Base-by-base conservation (phyloP, 2,329 filamentous ascomycete species). In the Botryotinia convoluta region DNA sequence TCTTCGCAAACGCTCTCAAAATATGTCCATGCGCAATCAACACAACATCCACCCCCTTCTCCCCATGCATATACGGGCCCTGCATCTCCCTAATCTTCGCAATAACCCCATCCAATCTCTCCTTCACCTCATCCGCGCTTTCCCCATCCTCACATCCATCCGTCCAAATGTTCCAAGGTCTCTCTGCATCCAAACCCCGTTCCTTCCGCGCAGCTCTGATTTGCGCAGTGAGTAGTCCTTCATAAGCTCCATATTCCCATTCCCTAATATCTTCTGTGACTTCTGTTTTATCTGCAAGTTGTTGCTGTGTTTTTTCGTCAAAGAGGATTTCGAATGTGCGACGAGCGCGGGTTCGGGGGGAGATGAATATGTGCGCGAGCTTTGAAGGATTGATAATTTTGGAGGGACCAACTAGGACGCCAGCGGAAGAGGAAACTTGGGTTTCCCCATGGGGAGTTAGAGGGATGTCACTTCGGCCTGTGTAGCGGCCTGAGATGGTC, bases 61-160 rank as follows among this genome's bases (percentile, higher is more conserved):
- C 81, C 22, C 83, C 84, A 69, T 77, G 76, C 83, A 85, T 85
- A 73, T 79, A 81, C 51, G 83, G 83, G 60, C 82, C 82, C 26
- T 86, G 86, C 73, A 88, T 85, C 69, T 82, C 79, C 59, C 84
- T 80, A 65, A 89, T 84, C 73, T 87, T 83, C 2, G 72, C 76
- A 60, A 89, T 88, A 45, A 89, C 76, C 7, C 75, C 77, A 77
- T 89, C 87, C 18, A 88, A 78, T 18, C 87, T 81, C 62, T 76
- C 77, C 0, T 83, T 83, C 22, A 89, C 83, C 75, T 88, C 84
- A 29, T 81, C 80, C 0, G 86, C 84, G 5, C 83, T 83, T 80
- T 86, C 86, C 14, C 85, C 85, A 35, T 82, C 83, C 74, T 86
- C 85, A 78, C 86, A 87, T 1, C 86, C 85, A 80, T 87, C 85